Conservation (phyloP, 441 rosid species). For the Macaranga tanarius region DNA sequence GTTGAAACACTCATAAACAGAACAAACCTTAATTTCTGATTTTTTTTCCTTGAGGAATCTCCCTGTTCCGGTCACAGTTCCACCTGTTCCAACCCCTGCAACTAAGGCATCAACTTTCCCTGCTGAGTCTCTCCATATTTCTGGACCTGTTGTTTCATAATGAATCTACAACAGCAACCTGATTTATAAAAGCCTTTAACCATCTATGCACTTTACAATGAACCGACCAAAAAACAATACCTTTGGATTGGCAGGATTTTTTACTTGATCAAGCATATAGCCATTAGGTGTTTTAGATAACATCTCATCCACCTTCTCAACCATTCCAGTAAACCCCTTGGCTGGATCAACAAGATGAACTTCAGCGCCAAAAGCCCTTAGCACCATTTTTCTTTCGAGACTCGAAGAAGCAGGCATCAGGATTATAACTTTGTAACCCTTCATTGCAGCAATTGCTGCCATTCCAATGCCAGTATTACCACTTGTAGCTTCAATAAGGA, state of each 20-base stretch:
- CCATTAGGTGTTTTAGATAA: conserved; percentile 14
- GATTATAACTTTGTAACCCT: conserved; percentile 14
- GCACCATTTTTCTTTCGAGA: conserved; percentile 19
- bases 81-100: conserved; percentile 18
- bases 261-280: conserved; percentile 17
- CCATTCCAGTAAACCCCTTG: conserved; percentile 10
- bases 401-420: conserved; percentile 16
- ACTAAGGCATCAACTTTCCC: conserved; percentile 18
- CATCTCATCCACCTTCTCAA: conserved; percentile 16
- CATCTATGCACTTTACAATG: background rate
- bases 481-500: conserved; percentile 8
- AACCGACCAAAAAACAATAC: background rate
- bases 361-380: conserved; percentile 19
- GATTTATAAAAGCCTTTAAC: background rate
- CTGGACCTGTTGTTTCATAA: conserved; percentile 17
- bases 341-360: conserved; percentile 13
- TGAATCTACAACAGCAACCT: conserved; percentile 10
- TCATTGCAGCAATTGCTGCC: conserved; percentile 18
- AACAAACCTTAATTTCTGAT: conserved; percentile 1
- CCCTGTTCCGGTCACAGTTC: conserved; percentile 11
- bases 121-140: conserved; percentile 18
- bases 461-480: conserved; percentile 16
- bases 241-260: conserved; percentile 24
- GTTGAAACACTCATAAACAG: background rate
- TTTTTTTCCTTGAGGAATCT: conserved; percentile 18